Conservation (phyloP, 331 rosid species). For the Quercus tomentella region DNA sequence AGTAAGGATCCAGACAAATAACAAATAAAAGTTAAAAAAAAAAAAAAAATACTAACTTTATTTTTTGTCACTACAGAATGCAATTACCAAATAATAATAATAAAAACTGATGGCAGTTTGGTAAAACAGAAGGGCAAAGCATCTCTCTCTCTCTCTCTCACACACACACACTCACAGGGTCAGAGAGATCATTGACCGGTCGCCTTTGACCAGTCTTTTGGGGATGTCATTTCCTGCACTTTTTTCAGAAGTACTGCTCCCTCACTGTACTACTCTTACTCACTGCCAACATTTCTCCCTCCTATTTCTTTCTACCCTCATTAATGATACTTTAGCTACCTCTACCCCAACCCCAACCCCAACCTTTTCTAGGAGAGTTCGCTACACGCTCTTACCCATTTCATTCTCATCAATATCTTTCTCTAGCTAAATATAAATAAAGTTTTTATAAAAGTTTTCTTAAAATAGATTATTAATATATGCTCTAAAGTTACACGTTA, state of each 20-base stretch:
- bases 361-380: background rate
- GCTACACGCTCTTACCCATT: background rate
- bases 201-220: slow-evolving; percentile 44
- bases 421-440: no score
- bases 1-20: background rate
- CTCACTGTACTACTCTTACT: slow-evolving; percentile 1
- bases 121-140: slow-evolving; percentile 14
- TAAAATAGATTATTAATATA: no score
- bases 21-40: background rate
- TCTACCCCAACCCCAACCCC: background rate
- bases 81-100: background rate
- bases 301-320: slow-evolving; percentile 22
- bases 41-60: background rate
- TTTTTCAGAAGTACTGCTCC: slow-evolving; percentile 5
- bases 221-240: slow-evolving; percentile 5
- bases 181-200: slow-evolving; percentile 37
- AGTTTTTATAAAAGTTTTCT: no score
- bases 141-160: background rate
- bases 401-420: no score
- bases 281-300: background rate
- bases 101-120: background rate
- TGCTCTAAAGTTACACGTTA: fast-evolving
- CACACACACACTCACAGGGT: no score
- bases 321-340: slow-evolving; percentile 5
- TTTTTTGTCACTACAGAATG: background rate